Base-by-base conservation (phyloP, 2,329 filamentous ascomycete genomes). In the Pyrenochaeta sp. region DNA sequence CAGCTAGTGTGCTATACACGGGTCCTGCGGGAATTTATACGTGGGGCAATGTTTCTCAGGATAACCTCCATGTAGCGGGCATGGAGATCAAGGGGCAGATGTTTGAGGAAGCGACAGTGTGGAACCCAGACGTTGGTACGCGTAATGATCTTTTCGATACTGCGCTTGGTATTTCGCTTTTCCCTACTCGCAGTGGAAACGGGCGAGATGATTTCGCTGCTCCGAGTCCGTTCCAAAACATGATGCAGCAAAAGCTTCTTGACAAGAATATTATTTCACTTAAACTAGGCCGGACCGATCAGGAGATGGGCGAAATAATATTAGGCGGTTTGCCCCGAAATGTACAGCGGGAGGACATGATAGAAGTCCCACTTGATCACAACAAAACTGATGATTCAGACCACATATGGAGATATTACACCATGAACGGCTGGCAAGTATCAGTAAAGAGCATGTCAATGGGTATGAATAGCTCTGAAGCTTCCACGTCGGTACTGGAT, bases 361-460 rank as follows among this genome's bases (percentile, higher is more conserved):
- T 58, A 20, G 42, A 58, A 12, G 42, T 54, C 18, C 55, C 55
- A 18, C 55, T 58, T 20, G 36, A 42, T 21, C 54, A 42, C 36
- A 56, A 32, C 40, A 29, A 42, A 20, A 42, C 31, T 33, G 31
- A 47, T 36, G 14, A 27, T 29, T 36, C 37, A 18, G 54, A 53
- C 23, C 4, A 51, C 11, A 6, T 20, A 6, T 42, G 42, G 29
- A 15, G 23, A n/a, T 54, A 51, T 40, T 54, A 48, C 21, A 37
- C 54, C 5, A 41, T 36, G 23, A 45, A 36, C 17, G 54, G 54
- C 31, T 58, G 54, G 50, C 54, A 58, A 33, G 42, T 58, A 20
- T 30, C 40, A 3, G 18, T 51, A 12, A 14, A 43, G 20, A 40
- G 39, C 20, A 58, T 58, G 27, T 41, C 43, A 21, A 44, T 50